Percentiles rank a stretch among this genome's conserved stretches.
phyloP scores from a whole-genome alignment of 306 rosid genomes.

The Spatholobus suberectus region DNA sequence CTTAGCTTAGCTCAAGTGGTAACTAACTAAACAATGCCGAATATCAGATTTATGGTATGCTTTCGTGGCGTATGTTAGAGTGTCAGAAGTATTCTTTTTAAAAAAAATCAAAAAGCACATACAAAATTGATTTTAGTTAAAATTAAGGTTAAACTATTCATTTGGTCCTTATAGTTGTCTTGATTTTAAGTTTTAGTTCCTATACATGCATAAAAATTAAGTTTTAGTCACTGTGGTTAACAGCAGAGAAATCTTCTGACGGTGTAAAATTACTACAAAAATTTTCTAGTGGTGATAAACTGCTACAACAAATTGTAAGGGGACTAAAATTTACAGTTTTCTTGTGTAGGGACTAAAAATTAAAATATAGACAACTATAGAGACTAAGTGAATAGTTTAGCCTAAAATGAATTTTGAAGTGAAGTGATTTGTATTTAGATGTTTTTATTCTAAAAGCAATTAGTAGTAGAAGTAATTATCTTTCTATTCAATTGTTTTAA shows the following conservation, averaged over 20 bases:
- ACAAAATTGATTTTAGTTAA: not conserved
- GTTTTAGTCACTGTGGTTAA: not conserved
- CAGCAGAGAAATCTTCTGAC: not conserved
- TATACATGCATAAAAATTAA: not conserved
- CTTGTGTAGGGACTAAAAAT: not conserved
- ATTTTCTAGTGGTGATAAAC: not conserved
- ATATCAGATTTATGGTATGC: not conserved
- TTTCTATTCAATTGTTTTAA: not conserved
- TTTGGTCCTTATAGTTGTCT: not conserved
- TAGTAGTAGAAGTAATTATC: not conserved
- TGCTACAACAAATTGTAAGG: not conserved
- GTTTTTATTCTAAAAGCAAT: not conserved
- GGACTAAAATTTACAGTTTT: not conserved
- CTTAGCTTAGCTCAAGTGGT: slow-evolving; percentile 27
- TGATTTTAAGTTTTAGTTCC: not conserved
- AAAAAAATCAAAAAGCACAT: not conserved
- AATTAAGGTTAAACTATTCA: not conserved
- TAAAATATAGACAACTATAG: not conserved
- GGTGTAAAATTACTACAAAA: not conserved
- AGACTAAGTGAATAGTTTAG: not conserved
- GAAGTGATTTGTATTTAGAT: not conserved
- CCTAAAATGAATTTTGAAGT: not conserved
- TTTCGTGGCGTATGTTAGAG: not conserved
- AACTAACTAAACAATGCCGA: not conserved
- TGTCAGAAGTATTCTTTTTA: not conserved